Conservation (phyloP, 2,329 filamentous ascomycete species). For the Fusarium heterosporum region DNA sequence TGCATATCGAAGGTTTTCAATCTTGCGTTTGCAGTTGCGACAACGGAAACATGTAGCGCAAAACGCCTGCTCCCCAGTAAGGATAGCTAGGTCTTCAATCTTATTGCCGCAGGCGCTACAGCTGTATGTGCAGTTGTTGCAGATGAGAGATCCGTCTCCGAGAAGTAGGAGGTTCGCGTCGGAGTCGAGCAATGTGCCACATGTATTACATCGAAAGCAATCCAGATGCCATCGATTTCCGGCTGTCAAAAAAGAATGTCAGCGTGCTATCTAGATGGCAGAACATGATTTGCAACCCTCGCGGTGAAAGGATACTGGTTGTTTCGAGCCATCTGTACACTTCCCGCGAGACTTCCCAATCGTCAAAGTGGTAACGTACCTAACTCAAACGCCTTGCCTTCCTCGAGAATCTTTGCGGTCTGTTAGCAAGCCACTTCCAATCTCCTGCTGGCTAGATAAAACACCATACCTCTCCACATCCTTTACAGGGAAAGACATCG, state of each 20-base stretch:
- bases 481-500: conserved; percentile 90
- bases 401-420: conserved; percentile 83
- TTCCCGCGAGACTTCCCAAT: not conserved
- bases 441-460: not conserved
- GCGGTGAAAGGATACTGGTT: conserved; percentile 23
- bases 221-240: conserved; percentile 98
- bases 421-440: conserved; percentile 33
- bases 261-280: conserved; percentile 42
- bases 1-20: conserved; percentile 97
- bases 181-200: conserved; percentile 94
- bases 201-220: conserved; percentile 98
- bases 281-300: conserved; percentile 17
- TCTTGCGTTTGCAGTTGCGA: conserved; percentile 98
- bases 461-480: conserved; percentile 83
- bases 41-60: conserved; percentile 98
- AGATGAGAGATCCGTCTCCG: conserved; percentile 97
- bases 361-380: conserved; percentile 67
- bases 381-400: conserved; percentile 98
- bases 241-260: conserved; percentile 65
- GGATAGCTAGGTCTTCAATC: conserved; percentile 96
- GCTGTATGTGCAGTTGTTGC: conserved; percentile 99
- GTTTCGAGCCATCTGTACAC: not conserved
- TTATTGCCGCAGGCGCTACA: conserved; percentile 97
- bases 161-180: conserved; percentile 97
- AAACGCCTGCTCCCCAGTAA: conserved; percentile 97